Percentiles rank a stretch among this genome's conserved stretches.
phyloP scores from a whole-genome alignment of 1,284 basidiomycete species.

The Puccinia triticina region DNA sequence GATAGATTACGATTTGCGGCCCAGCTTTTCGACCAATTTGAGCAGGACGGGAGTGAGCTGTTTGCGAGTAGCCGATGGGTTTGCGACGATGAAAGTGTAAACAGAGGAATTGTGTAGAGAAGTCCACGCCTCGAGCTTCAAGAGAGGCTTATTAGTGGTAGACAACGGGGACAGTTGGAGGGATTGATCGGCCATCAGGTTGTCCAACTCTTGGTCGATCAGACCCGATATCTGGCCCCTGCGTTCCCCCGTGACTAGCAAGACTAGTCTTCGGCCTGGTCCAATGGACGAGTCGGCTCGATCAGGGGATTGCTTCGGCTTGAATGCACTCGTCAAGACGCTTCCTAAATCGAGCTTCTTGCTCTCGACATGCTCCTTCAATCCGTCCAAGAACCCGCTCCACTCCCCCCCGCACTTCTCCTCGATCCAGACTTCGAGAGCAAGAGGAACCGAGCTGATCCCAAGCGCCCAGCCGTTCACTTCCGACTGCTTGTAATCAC shows the following conservation, averaged over 20 bases:
- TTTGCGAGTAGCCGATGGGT: slow-evolving; percentile 23
- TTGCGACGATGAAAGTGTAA: slow-evolving; percentile 10
- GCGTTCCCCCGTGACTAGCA: neutral
- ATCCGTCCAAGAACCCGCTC: slow-evolving; percentile 64
- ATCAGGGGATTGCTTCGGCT: slow-evolving; percentile 1
- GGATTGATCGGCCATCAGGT: neutral
- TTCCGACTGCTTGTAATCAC: slow-evolving; percentile 89
- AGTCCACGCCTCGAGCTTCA: neutral
- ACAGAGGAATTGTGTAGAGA: neutral
- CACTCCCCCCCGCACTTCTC: slow-evolving; percentile 59
- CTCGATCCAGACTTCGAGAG: slow-evolving; percentile 67
- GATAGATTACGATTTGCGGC: slow-evolving; percentile 10
- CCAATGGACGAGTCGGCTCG: neutral
- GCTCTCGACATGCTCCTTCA: slow-evolving; percentile 70
- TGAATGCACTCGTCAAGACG: slow-evolving; percentile 69
- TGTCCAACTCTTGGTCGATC: slow-evolving; percentile 16
- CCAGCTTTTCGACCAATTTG: slow-evolving; percentile 25
- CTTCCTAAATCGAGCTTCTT: slow-evolving; percentile 71
- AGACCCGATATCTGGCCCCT: neutral
- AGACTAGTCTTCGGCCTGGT: slow-evolving; percentile 29
- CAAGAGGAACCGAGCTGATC: slow-evolving; percentile 76
- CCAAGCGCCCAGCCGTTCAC: slow-evolving; percentile 68
- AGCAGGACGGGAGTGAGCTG: slow-evolving; percentile 38
- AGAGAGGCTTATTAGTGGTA: slow-evolving; percentile 1
- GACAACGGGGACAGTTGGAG: neutral